phyloP scores from a whole-genome alignment of 1,139 yeast species.

The Oligophagozyma castellii region DNA sequence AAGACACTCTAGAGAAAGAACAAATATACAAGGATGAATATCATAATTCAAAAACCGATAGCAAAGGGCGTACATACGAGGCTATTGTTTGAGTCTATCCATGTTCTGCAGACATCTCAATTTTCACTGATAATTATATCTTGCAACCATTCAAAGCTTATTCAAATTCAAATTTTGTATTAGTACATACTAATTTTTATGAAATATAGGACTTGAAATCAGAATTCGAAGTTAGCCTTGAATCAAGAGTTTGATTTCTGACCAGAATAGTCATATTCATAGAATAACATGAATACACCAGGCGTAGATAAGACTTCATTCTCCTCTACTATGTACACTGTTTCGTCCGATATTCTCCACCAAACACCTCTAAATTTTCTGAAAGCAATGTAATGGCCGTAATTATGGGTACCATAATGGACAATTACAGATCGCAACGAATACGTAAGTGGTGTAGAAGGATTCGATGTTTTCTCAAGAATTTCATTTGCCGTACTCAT shows the following conservation, averaged over 20 bases:
- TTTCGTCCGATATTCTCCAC: conserved; percentile 93
- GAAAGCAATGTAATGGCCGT: conserved; percentile 87
- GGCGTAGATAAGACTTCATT: conserved; percentile 67
- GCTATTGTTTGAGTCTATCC: too few relatives aligned
- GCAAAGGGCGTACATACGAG: too few relatives aligned
- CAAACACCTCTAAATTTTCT: conserved; percentile 70
- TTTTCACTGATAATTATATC: too few relatives aligned
- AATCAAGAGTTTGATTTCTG: conserved; percentile 23
- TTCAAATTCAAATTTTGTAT: too few relatives aligned
- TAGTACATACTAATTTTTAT: too few relatives aligned
- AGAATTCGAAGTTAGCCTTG: conserved; percentile 18
- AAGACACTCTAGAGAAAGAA: conserved; percentile 18
- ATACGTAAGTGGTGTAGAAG: conserved; percentile 38
- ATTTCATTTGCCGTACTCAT: background rate
- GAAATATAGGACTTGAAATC: conserved; percentile 1
- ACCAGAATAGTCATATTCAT: conserved; percentile 44
- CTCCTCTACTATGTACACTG: conserved; percentile 66
- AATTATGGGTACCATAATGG: conserved; percentile 89
- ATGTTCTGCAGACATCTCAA: too few relatives aligned
- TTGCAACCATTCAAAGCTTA: too few relatives aligned
- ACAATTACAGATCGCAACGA: conserved; percentile 72
- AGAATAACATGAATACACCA: conserved; percentile 87
- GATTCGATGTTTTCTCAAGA: conserved; percentile 15
- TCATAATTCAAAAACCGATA: too few relatives aligned
- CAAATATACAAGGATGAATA: too few relatives aligned